Percentiles rank a stretch among this genome's conserved stretches.
Conservation (phyloP, 2,329 filamentous ascomycete genomes). For the Claviceps monticola region DNA sequence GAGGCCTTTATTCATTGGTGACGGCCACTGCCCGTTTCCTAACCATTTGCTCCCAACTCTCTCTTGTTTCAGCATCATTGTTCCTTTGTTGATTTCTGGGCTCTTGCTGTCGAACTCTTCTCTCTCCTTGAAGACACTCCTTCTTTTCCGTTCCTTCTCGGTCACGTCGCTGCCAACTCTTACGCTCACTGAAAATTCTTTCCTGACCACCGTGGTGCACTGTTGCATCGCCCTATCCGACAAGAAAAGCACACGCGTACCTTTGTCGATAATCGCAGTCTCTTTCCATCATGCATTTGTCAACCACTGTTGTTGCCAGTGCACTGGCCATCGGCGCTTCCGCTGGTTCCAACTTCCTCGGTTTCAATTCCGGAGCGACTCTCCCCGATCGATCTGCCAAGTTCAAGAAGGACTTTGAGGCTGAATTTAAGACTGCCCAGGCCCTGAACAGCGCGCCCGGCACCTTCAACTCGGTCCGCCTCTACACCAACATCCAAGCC, state of each 20-base stretch:
- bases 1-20: not conserved
- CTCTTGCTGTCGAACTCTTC: not conserved
- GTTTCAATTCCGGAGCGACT: conserved; percentile 39
- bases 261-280: not conserved
- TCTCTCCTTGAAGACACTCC: not conserved
- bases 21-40: not conserved
- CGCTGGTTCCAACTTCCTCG: conserved; percentile 33
- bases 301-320: conserved; percentile 23
- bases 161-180: not conserved
- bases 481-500: conserved; percentile 56
- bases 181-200: not conserved
- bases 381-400: conserved; percentile 34
- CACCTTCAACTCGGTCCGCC: conserved; percentile 43
- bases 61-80: not conserved
- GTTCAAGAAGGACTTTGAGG: conserved; percentile 35
- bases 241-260: not conserved
- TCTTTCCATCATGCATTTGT: conserved; percentile 24
- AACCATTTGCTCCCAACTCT: not conserved
- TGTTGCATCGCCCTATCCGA: not conserved
- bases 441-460: conserved; percentile 28
- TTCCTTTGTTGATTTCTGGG: not conserved
- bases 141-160: not conserved
- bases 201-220: too few relatives aligned
- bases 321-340: conserved; percentile 26
- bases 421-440: conserved; percentile 30